These are phyloP conservation scores for Talaromyces nanjingensis DNA, from an alignment of 495 filamentous ascomycete genomes.

Conservation along the genomic window DNA sequence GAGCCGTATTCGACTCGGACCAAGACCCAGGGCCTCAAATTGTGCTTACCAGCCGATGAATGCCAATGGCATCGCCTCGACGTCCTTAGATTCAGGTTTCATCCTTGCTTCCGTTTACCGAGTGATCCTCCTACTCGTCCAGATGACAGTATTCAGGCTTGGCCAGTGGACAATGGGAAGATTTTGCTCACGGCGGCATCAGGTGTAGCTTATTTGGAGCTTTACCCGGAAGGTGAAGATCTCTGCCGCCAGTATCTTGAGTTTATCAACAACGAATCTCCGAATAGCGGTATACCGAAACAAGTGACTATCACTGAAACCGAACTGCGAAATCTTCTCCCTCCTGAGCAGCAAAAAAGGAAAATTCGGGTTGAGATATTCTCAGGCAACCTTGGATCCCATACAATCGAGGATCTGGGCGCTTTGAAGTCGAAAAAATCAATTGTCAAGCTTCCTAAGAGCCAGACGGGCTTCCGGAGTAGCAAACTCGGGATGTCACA, in stretches of 20 bases:
- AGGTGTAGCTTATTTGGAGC: constrained; percentile 75
- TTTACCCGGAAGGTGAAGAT: constrained; percentile 69
- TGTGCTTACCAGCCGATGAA: constrained; percentile 67
- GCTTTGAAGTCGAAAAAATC: constrained; percentile 62
- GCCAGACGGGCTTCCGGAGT: constrained; percentile 65
- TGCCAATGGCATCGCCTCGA: constrained; percentile 87
- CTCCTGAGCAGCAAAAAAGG: constrained; percentile 62
- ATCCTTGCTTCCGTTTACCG: constrained; percentile 84
- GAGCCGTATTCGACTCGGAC: constrained; percentile 82
- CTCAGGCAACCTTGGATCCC: constrained; percentile 64
- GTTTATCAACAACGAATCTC: constrained; percentile 56
- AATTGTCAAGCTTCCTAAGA: constrained; percentile 66
- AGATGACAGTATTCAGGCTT: constrained; percentile 80
- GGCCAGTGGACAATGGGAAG: constrained; percentile 76
- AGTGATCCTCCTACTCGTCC: constrained; percentile 57
- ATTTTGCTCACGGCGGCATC: constrained; percentile 73
- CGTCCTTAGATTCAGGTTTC: constrained; percentile 76
- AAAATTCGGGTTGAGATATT: constrained; percentile 64
- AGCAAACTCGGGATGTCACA: constrained; percentile 68
- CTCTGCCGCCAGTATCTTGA: constrained; percentile 74
- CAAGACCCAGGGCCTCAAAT: constrained; percentile 65
- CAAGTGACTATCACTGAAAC: constrained; percentile 67
- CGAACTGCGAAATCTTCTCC: constrained; percentile 64
- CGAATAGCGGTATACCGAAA: constrained; percentile 52
- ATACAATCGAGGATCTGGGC: constrained; percentile 67